A percentile compares a stretch with the other conserved stretches of the same genome.
phyloP scores from a whole-genome alignment of 805 yeast species.

The Lachancea mirantina region DNA sequence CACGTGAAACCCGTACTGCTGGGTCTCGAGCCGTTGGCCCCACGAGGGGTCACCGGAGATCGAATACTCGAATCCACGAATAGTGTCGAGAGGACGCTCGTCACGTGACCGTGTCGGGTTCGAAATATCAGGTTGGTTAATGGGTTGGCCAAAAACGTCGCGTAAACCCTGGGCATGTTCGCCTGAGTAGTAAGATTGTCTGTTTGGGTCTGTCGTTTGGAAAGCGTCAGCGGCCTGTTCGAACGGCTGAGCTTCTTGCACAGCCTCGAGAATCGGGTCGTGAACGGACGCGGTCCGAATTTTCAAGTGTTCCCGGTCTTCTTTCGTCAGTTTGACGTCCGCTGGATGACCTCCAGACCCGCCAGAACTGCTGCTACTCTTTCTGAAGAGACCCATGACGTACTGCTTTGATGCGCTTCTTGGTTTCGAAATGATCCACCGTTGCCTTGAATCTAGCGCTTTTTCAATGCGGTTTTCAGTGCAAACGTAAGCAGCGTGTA shows the following conservation, averaged over 20 bases:
- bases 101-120: slow-evolving; percentile 91
- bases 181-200: slow-evolving; percentile 32
- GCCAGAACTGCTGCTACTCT: slow-evolving; percentile 18
- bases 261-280: slow-evolving; percentile 90
- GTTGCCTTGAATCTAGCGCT: too few relatives aligned
- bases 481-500: too few relatives aligned
- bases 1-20: slow-evolving; percentile 76
- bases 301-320: slow-evolving; percentile 49
- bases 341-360: slow-evolving; percentile 27
- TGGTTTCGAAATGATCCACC: too few relatives aligned
- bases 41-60: slow-evolving; percentile 71
- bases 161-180: slow-evolving; percentile 41
- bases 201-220: slow-evolving; percentile 30
- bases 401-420: too few relatives aligned
- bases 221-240: slow-evolving; percentile 47
- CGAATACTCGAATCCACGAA: slow-evolving; percentile 86
- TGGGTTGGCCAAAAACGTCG: slow-evolving; percentile 84
- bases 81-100: slow-evolving; percentile 95
- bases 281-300: slow-evolving; percentile 63
- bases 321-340: slow-evolving; percentile 40
- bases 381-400: slow-evolving; percentile 42
- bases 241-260: slow-evolving; percentile 93
- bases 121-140: slow-evolving; percentile 72
- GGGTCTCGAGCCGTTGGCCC: slow-evolving; percentile 75
- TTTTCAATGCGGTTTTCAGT: too few relatives aligned